phyloP scores from a whole-genome alignment of 805 yeast species.

The Cyberlindnera misumaiensis region DNA sequence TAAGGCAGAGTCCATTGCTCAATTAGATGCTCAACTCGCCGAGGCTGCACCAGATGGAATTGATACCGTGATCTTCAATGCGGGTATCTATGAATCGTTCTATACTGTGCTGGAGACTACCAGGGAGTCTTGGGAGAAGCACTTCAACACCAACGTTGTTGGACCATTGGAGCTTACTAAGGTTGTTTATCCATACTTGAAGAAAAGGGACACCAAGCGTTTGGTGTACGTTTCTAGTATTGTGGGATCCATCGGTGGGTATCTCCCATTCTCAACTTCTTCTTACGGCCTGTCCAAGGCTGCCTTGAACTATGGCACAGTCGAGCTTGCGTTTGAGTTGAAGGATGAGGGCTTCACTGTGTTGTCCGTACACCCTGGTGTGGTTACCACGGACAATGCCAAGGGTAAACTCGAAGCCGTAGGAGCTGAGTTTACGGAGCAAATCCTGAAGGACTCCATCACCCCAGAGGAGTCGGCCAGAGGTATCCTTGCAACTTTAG shows the following conservation, averaged over 20 bases:
- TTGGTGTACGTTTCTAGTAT: conserved; percentile 24
- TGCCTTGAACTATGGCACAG: conserved; percentile 26
- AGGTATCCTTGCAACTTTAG: conserved; percentile 13
- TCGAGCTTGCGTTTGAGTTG: conserved; percentile 23
- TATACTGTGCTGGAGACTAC: conserved; percentile 1
- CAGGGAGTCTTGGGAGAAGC: conserved; percentile 9
- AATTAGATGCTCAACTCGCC: conserved; percentile 3
- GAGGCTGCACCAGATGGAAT: conserved; percentile 8
- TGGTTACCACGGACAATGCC: conserved; percentile 30
- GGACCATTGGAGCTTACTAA: conserved; percentile 13
- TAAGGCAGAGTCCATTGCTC: conserved; percentile 8
- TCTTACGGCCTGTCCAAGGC: conserved; percentile 34
- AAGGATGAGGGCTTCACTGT: conserved; percentile 23
- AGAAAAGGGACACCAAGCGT: conserved; percentile 16
- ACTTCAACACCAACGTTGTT: conserved; percentile 19
- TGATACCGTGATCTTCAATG: conserved; percentile 12
- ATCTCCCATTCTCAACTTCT: conserved; percentile 9
- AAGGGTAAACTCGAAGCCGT: neutral
- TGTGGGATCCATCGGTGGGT: conserved; percentile 21
- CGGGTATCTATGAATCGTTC: conserved; percentile 9
- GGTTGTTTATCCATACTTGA: conserved; percentile 12
- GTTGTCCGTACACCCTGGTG: conserved; percentile 33
- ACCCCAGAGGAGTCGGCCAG: conserved; percentile 20
- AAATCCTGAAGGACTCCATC: conserved; percentile 8
- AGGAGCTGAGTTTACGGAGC: neutral